Evolutionary conservation across 2,329 filamentous ascomycete genomes (phyloP).

Genomic region (Onygenales sp.): DNA sequence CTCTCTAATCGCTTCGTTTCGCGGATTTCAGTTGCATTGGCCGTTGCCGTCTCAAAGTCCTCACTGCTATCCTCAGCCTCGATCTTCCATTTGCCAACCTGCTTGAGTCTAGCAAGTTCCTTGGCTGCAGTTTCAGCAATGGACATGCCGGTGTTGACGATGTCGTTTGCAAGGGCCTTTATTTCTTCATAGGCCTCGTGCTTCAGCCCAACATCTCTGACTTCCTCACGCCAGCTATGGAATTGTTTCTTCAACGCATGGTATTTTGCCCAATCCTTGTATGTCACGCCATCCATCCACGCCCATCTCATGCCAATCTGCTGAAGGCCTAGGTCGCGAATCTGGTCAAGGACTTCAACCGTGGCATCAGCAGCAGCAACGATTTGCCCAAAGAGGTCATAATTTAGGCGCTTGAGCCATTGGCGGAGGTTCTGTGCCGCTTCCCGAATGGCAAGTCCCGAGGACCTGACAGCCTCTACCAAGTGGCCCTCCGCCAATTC

Average conservation of each 20-base stretch:
- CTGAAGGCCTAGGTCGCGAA: conserved; percentile 74
- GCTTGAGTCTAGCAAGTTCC: conserved; percentile 71
- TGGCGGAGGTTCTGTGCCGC: conserved; percentile 66
- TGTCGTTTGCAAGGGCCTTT: conserved; percentile 55
- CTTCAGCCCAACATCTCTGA: conserved; percentile 64
- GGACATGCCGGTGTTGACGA: conserved; percentile 73
- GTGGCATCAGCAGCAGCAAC: conserved; percentile 68
- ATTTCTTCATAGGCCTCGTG: conserved; percentile 63
- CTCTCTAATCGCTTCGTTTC: conserved; percentile 1
- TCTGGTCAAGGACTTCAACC: conserved; percentile 70
- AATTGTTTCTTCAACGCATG: conserved; percentile 77
- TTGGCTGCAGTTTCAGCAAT: conserved; percentile 68
- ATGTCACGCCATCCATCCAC: conserved; percentile 89
- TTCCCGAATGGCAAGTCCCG: conserved; percentile 65
- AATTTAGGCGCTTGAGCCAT: conserved; percentile 66
- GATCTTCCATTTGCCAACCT: conserved; percentile 78
- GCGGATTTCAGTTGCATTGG: conserved; percentile 45
- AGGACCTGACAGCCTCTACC: conserved; percentile 49
- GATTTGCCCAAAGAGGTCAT: conserved; percentile 59
- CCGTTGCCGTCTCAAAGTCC: conserved; percentile 63
- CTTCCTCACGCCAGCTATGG: conserved; percentile 72
- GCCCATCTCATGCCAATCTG: conserved; percentile 92
- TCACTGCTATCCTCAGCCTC: conserved; percentile 62
- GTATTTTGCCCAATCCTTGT: conserved; percentile 95
- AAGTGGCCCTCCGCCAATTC: conserved; percentile 46